Conservation (phyloP, 1,139 yeast species). For the Magnusiomyces sp. region DNA sequence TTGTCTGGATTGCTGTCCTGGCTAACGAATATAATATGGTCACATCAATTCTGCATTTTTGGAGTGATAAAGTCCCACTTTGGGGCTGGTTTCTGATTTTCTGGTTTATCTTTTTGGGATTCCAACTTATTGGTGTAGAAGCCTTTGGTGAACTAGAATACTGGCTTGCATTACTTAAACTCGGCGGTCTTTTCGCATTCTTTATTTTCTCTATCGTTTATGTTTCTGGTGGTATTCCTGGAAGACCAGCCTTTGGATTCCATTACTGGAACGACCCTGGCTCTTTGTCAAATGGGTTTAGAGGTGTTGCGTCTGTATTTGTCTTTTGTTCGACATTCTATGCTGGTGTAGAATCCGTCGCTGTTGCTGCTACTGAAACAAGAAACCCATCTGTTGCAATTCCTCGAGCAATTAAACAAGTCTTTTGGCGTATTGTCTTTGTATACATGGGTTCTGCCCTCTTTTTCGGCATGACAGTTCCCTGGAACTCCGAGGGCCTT, state of each 20-base stretch:
- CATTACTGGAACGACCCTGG: conserved; percentile 92
- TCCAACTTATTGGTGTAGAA: conserved; percentile 49
- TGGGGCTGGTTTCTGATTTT: conserved; percentile 51
- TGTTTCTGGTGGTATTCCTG: conserved; percentile 52
- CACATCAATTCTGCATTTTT: conserved; percentile 45
- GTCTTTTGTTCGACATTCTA: conserved; percentile 61
- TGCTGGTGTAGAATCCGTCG: conserved; percentile 79
- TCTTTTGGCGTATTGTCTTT: conserved; percentile 67
- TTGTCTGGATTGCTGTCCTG: conserved; percentile 53
- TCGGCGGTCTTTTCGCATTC: conserved; percentile 47
- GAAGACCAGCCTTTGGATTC: conserved; percentile 30
- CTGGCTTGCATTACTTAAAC: conserved; percentile 52
- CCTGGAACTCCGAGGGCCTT: conserved; percentile 54
- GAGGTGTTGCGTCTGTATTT: conserved; percentile 55
- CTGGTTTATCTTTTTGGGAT: conserved; percentile 45
- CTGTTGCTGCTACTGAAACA: conserved; percentile 85
- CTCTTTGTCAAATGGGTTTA: conserved; percentile 54
- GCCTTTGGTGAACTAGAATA: conserved; percentile 63
- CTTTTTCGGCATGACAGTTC: conserved; percentile 77
- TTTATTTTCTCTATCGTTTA: conserved; percentile 52
- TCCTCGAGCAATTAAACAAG: conserved; percentile 78
- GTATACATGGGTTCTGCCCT: conserved; percentile 74
- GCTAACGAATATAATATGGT: conserved; percentile 53
- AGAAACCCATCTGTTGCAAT: conserved; percentile 73
- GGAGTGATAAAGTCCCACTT: conserved; percentile 55